Conservation (phyloP, 441 rosid species). For the Erysimum cheiri region DNA sequence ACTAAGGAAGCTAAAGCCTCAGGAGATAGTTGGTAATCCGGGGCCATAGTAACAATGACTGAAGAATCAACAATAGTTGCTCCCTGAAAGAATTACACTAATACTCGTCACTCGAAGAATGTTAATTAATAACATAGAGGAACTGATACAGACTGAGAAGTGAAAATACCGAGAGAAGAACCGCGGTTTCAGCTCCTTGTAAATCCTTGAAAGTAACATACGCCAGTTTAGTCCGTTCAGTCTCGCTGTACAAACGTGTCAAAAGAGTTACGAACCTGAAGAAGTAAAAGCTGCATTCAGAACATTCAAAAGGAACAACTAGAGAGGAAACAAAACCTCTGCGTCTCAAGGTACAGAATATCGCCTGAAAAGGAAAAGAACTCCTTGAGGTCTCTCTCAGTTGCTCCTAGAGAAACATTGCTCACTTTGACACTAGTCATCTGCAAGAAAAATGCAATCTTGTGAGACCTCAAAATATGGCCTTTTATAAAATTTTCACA, state of each 20-base stretch:
- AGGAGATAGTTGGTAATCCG: conserved; percentile 78
- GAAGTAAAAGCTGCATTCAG: neutral
- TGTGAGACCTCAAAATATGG: neutral
- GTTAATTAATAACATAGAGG: neutral
- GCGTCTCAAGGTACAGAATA: conserved; percentile 75
- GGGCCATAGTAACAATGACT: conserved; percentile 65
- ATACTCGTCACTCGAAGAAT: conserved; percentile 16
- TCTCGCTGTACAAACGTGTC: conserved; percentile 49
- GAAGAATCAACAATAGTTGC: conserved; percentile 86
- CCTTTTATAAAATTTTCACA: too few species aligned
- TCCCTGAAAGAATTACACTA: conserved; percentile 57
- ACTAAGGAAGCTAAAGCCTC: conserved; percentile 48
- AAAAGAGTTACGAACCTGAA: conserved; percentile 5
- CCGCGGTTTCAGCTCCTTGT: conserved; percentile 95
- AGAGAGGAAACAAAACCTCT: conserved; percentile 50
- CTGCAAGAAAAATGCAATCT: conserved; percentile 49
- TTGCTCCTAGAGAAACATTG: conserved; percentile 79
- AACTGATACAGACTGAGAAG: neutral
- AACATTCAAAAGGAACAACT: conserved; percentile 12
- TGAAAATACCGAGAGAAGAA: conserved; percentile 74
- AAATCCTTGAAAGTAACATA: conserved; percentile 87
- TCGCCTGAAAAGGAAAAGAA: conserved; percentile 95
- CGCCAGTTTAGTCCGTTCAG: conserved; percentile 66
- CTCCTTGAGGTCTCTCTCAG: conserved; percentile 80
- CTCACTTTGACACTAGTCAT: conserved; percentile 72